Base-by-base conservation (phyloP, 2,329 filamentous ascomycete species). In the Dactylellina parvicollis region DNA sequence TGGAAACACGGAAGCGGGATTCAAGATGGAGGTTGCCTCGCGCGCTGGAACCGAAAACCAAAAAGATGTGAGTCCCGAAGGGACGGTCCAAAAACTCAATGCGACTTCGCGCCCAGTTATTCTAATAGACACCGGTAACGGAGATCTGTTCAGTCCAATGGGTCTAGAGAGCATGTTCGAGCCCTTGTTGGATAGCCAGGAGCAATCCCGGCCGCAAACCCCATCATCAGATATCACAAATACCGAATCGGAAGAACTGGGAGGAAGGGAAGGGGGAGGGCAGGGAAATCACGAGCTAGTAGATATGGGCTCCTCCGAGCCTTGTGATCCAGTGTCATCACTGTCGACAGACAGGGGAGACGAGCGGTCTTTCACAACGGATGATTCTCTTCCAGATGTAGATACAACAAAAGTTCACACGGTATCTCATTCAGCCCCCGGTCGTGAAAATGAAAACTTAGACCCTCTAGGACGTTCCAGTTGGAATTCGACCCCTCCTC, bases 401-500 rank as follows among this genome's bases (percentile, higher is more conserved):
- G 34, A 9, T 4, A 47, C n/a, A 34, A 3, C 40, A 4, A 44
- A 18, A 4, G 12, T 44, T 28, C 20, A 49, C n/a, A n/a, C 42
- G 2, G 26, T 28, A 8, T 38, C 59, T 3, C 24, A 52, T 20
- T 18, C 55, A 20, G 26, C 42, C 16, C 52, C 46, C 14, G 36
- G 42, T 36, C 52, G 28, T 26, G 52, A 67, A 18, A 26, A 55
- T 9, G 42, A 52, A 16, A 24, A 44, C 14, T 28, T 44, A n/a
- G 62, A 67, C 32, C 54, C 52, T 42, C 32, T 59, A 2, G 62
- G 47, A 14, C 62, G 62, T 28, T 57, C 66, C 5, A 46, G 40
- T 46, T 71, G 57, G 56, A 62, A 62, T 16, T 71, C 66, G 3
- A 71, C 66, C 9, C 65, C 65, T n/a, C 66, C 66, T 5, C 66